Evolutionary conservation across 2,329 filamentous ascomycete species (phyloP).

Genomic region (Penicillium capsulatum): DNA sequence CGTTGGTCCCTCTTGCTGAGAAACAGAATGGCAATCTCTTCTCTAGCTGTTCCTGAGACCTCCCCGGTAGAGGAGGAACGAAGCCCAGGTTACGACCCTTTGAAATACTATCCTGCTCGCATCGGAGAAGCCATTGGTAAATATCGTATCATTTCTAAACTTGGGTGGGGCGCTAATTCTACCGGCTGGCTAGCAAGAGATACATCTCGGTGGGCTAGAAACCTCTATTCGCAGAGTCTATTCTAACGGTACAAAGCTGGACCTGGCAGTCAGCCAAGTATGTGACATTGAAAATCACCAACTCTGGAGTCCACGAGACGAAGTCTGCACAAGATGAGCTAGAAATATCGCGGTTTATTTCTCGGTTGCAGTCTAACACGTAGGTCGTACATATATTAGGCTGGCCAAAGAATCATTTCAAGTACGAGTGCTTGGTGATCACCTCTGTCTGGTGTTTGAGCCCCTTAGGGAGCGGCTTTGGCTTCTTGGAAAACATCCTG

Average conservation of each 20-base stretch:
- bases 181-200: neutral
- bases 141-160: neutral
- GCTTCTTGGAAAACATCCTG: neutral
- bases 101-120: neutral
- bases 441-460: neutral
- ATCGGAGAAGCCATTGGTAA: neutral
- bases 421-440: neutral
- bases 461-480: neutral
- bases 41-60: neutral
- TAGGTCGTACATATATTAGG: neutral
- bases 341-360: neutral
- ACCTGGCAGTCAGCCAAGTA: neutral
- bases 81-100: neutral
- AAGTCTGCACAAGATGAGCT: neutral
- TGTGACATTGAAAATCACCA: neutral
- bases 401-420: neutral
- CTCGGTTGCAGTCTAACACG: neutral
- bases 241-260: neutral
- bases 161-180: neutral
- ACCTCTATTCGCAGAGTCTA: neutral
- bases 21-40: neutral
- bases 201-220: neutral
- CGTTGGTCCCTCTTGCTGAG: neutral
- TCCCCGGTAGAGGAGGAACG: neutral
- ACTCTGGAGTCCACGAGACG: neutral